A percentile compares a stretch with the other conserved stretches of the same genome.
Conservation (phyloP, 345 rosid species). For the Xanthoceras sorbifolium region DNA sequence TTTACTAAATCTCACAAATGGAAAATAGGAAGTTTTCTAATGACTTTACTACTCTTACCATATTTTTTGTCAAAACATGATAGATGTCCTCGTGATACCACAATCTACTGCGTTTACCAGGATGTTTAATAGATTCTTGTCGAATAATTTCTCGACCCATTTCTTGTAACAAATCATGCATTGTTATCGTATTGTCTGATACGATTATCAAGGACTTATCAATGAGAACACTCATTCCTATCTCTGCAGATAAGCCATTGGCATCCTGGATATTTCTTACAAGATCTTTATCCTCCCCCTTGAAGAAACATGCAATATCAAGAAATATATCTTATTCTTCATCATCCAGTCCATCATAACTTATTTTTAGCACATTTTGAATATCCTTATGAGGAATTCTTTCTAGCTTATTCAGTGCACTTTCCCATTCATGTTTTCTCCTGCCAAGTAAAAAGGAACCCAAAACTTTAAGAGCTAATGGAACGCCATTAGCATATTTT, state of each 20-base stretch:
- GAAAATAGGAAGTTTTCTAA: no score
- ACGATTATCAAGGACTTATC: constrained; percentile 32
- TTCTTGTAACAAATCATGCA: constrained; percentile 36
- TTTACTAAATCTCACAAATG: constrained; percentile 19
- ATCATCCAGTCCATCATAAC: constrained; percentile 38
- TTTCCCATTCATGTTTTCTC: constrained; percentile 28
- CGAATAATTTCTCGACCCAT: constrained; percentile 32
- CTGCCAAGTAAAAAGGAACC: constrained; percentile 31
- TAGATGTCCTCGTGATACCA: constrained; percentile 29
- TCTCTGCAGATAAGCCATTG: constrained; percentile 28
- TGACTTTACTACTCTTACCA: background rate
- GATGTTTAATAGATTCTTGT: constrained; percentile 21
- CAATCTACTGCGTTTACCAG: constrained; percentile 24
- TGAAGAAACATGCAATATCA: constrained; percentile 36
- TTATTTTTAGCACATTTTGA: constrained; percentile 27
- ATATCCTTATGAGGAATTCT: constrained; percentile 30
- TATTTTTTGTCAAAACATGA: constrained; percentile 22
- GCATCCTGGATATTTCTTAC: constrained; percentile 30
- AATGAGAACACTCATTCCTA: constrained; percentile 32
- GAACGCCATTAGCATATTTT: constrained; percentile 41
- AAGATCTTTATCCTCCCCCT: constrained; percentile 22
- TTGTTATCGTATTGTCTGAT: constrained; percentile 4
- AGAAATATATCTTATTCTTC: constrained; percentile 38
- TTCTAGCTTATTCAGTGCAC: constrained; percentile 22
- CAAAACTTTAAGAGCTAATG: constrained; percentile 46